Percentiles rank a stretch among this genome's conserved stretches.
Evolutionary conservation across 495 filamentous ascomycete species (phyloP).

Genomic region (Chaetomium fimeti): DNA sequence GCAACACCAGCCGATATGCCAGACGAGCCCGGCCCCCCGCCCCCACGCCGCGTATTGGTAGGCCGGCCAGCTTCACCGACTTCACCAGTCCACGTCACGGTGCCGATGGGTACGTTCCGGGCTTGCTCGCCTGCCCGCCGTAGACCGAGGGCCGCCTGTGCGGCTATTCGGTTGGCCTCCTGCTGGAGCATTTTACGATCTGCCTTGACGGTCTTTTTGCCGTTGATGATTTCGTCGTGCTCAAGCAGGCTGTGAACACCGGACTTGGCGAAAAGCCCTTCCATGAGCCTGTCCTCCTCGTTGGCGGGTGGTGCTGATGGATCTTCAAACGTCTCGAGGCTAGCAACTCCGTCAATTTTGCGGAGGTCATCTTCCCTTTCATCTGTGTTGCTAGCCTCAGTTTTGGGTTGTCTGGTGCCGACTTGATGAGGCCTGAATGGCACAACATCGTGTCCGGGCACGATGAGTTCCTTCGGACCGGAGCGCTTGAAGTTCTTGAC

Average conservation of each 20-base stretch:
- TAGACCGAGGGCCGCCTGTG: constrained; percentile 70
- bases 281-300: constrained; percentile 69
- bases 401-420: background rate
- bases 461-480: constrained; percentile 39
- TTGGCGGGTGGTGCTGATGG: constrained; percentile 27
- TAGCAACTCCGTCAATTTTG: constrained; percentile 42
- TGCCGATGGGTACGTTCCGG: constrained; percentile 69
- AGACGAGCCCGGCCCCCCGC: constrained; percentile 50
- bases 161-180: constrained; percentile 79
- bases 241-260: constrained; percentile 82
- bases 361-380: constrained; percentile 33
- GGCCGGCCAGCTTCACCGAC: constrained; percentile 69
- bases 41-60: constrained; percentile 36
- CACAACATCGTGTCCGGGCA: constrained; percentile 25
- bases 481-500: constrained; percentile 55
- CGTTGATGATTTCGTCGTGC: constrained; percentile 80
- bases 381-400: constrained; percentile 24
- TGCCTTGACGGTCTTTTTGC: constrained; percentile 59
- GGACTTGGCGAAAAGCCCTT: constrained; percentile 79
- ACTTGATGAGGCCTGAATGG: constrained; percentile 8
- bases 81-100: constrained; percentile 90
- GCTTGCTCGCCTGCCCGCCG: constrained; percentile 70
- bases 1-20: constrained; percentile 61
- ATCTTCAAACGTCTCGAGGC: constrained; percentile 34
- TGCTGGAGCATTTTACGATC: constrained; percentile 71